phyloP scores from a whole-genome alignment of 1,284 basidiomycete genomes.

The Wolfiporia cocos region DNA sequence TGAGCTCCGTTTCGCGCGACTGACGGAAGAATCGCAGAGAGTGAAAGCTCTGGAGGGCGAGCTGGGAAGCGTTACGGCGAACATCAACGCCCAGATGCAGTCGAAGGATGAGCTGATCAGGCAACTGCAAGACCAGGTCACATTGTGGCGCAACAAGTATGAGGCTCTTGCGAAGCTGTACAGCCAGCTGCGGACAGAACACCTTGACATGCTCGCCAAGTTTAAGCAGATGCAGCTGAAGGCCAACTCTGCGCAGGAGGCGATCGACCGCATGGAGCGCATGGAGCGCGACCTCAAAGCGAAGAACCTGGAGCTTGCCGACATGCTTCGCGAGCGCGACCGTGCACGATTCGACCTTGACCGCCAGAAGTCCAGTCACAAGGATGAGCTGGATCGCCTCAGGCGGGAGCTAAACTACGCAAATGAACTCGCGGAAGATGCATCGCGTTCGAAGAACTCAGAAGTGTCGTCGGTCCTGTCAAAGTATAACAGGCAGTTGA shows the following conservation, averaged over 20 bases:
- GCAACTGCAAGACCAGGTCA: slow-evolving; percentile 96
- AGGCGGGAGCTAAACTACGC: slow-evolving; percentile 94
- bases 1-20: background rate
- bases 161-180: slow-evolving; percentile 98
- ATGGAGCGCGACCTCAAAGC: slow-evolving; percentile 98
- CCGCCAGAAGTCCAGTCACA: slow-evolving; percentile 88
- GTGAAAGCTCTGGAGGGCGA: slow-evolving; percentile 97
- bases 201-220: slow-evolving; percentile 95
- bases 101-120: slow-evolving; percentile 96
- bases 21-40: slow-evolving; percentile 43
- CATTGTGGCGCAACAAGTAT: slow-evolving; percentile 97
- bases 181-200: slow-evolving; percentile 95
- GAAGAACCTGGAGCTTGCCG: slow-evolving; percentile 97
- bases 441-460: slow-evolving; percentile 85
- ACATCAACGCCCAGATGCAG: slow-evolving; percentile 83
- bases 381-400: slow-evolving; percentile 92
- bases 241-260: slow-evolving; percentile 97
- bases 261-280: slow-evolving; percentile 98
- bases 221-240: slow-evolving; percentile 98
- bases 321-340: slow-evolving; percentile 98
- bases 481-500: slow-evolving; percentile 95
- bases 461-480: slow-evolving; percentile 86
- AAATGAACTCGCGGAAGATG: slow-evolving; percentile 97
- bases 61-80: slow-evolving; percentile 71
- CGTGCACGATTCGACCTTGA: slow-evolving; percentile 97